A percentile compares a stretch with the other conserved stretches of the same genome.
phyloP scores from a whole-genome alignment of 2,329 filamentous ascomycete genomes.

The Cladophialophora bantiana region DNA sequence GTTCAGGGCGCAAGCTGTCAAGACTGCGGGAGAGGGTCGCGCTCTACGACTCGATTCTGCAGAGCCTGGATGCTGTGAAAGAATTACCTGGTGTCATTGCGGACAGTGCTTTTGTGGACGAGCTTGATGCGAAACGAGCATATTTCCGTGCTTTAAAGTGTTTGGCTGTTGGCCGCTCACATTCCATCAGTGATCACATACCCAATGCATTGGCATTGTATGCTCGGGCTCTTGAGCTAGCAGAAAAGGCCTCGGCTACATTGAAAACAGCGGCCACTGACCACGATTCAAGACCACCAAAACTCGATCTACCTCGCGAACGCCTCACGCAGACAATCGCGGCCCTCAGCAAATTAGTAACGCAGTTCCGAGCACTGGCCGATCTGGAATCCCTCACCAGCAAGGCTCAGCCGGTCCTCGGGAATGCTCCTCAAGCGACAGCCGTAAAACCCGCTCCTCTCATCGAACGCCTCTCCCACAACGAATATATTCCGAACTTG shows the following conservation, averaged over 20 bases:
- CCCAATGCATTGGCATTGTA: conserved; percentile 86
- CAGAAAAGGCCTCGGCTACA: conserved; percentile 58
- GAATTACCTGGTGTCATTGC: conserved; percentile 89
- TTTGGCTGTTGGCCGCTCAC: conserved; percentile 83
- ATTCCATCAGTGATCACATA: conserved; percentile 74
- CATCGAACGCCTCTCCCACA: conserved; percentile 77
- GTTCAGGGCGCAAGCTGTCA: conserved; percentile 76
- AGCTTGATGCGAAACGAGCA: conserved; percentile 76
- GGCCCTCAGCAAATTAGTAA: conserved; percentile 74
- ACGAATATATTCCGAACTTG: conserved; percentile 69
- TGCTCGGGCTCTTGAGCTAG: conserved; percentile 72
- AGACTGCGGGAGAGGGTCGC: conserved; percentile 85
- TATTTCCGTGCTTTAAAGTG: conserved; percentile 94
- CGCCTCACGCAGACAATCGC: conserved; percentile 66
- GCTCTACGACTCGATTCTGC: conserved; percentile 87
- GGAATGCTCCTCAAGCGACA: neutral
- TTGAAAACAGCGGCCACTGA: conserved; percentile 51
- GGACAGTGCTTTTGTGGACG: conserved; percentile 75
- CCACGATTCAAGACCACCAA: conserved; percentile 60
- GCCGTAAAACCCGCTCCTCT: conserved; percentile 62
- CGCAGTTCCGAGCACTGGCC: conserved; percentile 83
- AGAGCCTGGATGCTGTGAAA: conserved; percentile 88
- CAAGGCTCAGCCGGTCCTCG: conserved; percentile 43
- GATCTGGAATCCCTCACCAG: conserved; percentile 68
- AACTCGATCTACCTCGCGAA: conserved; percentile 69